Evolutionary conservation across 164 flowering plant genomes (phyloP).

Genomic region (Macadamia integrifolia): DNA sequence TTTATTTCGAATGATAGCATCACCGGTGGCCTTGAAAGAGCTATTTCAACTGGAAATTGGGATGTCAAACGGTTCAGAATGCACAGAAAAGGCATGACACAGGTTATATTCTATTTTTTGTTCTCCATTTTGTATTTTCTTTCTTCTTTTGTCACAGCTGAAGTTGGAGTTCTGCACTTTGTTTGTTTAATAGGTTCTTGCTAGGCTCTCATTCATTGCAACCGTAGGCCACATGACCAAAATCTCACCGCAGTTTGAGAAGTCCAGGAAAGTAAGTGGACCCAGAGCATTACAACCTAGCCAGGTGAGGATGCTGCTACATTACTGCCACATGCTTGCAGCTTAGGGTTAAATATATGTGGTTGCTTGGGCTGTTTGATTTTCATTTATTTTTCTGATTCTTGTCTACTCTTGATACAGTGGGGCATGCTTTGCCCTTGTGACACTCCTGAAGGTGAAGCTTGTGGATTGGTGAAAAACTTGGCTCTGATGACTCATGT

Average conservation of each 20-base stretch:
- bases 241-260: constrained; percentile 87
- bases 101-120: constrained; percentile 39
- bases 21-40: constrained; percentile 66
- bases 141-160: not conserved
- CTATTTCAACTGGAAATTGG: constrained; percentile 91
- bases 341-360: too few relatives aligned
- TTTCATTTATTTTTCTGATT: not conserved
- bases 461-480: constrained; percentile 94
- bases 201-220: constrained; percentile 80
- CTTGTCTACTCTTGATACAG: constrained; percentile 29
- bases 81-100: constrained; percentile 87
- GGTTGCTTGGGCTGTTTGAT: not conserved
- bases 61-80: constrained; percentile 76
- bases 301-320: constrained; percentile 48
- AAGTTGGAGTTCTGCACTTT: not conserved
- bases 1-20: constrained; percentile 28
- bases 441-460: constrained; percentile 99
- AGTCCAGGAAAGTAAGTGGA: constrained; percentile 97
- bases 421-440: constrained; percentile 99
- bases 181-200: constrained; percentile 44
- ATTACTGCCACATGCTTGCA: not conserved
- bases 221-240: constrained; percentile 79
- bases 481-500: constrained; percentile 97
- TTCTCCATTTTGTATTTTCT: not conserved
- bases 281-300: constrained; percentile 99